Base-by-base conservation (phyloP, 257 asterid genomes). In the Euphrasia confusa region DNA sequence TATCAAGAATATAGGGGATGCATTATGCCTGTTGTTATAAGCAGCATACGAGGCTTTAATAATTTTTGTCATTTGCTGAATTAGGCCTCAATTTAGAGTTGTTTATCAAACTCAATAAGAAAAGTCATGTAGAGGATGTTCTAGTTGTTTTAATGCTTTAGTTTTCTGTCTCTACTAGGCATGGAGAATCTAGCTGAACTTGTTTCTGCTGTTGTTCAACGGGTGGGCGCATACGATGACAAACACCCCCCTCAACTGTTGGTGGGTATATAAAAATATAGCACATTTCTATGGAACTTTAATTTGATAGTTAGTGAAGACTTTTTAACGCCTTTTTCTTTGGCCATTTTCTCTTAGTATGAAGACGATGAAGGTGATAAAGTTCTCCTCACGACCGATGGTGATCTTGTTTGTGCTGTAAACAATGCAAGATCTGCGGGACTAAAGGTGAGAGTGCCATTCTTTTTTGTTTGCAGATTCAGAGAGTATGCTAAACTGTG, bases 341-440 rank as follows among this genome's bases (percentile, higher is more conserved):
- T n/a, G 26, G 42, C 50, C 50, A 44, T 65, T 55, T 10, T 62
- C 58, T 68, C 66, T 57, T 52, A 92, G 97, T 92, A 92, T 68
- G 98, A 89, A 78, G 96, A 92, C 62, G 98, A 92, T 39, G 97
- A 92, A 79, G 95, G 97, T 26, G 97, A 92, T 70, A 92, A 80
- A 75, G 97, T 92, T 57, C 74, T 92, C 75, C 97, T 92, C 63
- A 81, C 85, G 55, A 69, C 83, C 18, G 95, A 92, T 67, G 76
- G 78, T 64, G 98, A 92, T 76, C 97, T 92, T 72, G 71, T 75
- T 72, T 77, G 82, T 89, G 98, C 98, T 52, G 84, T 84, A 71
- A 74, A 55, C 79, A 75, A 80, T 54, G 90, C 95, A 32, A 79
- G 89, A 78, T 72, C 89, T 57, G 69, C 66, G 5, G 90, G 90